These are phyloP conservation scores for Vickermania spadyakhi DNA, from an alignment of 208 protist species.

Conservation along the genomic window DNA sequence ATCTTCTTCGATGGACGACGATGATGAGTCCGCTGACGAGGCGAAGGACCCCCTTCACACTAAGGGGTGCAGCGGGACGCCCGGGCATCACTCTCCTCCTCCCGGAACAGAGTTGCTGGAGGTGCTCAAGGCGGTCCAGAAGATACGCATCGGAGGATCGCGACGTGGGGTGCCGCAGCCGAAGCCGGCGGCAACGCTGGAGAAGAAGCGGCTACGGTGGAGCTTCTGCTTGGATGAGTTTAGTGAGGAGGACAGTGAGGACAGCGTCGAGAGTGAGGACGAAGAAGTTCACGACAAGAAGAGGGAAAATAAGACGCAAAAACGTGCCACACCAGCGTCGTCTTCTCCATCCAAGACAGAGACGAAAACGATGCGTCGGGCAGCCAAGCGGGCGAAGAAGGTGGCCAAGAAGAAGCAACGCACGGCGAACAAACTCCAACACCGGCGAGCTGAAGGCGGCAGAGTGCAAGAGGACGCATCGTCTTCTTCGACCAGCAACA, in stretches of 20 bases:
- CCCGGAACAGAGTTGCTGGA: neutral
- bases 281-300: neutral
- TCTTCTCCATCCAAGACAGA: no score
- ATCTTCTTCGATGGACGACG: conserved; percentile 30
- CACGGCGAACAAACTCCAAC: neutral
- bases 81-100: conserved; percentile 4
- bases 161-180: neutral
- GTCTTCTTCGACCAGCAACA: neutral
- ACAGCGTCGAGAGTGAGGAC: neutral
- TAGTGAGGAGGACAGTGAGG: neutral
- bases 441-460: conserved; percentile 2
- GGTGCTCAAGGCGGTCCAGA: neutral
- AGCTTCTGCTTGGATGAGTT: neutral
- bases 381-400: neutral
- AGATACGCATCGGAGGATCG: neutral
- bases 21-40: conserved; percentile 12
- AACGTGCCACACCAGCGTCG: neutral
- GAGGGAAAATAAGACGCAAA: neutral
- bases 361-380: neutral
- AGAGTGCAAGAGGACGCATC: neutral
- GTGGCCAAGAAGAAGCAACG: neutral
- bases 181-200: neutral
- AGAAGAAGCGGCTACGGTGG: neutral
- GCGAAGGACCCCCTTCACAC: conserved; percentile 3
- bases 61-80: conserved; percentile 7